These are phyloP conservation scores for Neonectria coccinea DNA, from an alignment of 2,329 filamentous ascomycete species.

Conservation along the genomic window DNA sequence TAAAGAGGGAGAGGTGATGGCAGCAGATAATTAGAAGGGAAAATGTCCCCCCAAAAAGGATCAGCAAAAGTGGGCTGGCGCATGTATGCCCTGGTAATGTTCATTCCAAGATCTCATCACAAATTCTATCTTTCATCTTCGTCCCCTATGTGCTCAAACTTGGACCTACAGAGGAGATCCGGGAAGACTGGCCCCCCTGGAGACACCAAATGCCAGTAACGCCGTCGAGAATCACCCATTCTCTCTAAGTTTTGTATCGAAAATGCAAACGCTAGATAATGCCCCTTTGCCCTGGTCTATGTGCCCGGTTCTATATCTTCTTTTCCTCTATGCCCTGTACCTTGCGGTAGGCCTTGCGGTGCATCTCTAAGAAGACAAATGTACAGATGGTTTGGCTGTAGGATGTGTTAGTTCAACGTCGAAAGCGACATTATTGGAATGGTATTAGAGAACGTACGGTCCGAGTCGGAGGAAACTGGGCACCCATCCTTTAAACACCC, in stretches of 20 bases:
- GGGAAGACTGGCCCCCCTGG: constrained; percentile 19
- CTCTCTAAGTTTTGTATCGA: constrained; percentile 23
- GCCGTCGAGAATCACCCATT: constrained; percentile 39
- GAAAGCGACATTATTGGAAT: background rate
- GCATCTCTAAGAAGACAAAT: constrained; percentile 87
- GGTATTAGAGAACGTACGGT: constrained; percentile 60
- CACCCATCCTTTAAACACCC: constrained; percentile 93
- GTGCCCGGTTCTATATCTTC: constrained; percentile 40
- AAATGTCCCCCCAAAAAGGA: constrained; percentile 15
- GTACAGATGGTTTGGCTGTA: constrained; percentile 83
- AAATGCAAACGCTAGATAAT: constrained; percentile 43
- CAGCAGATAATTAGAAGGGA: background rate
- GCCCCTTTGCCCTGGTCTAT: constrained; percentile 37
- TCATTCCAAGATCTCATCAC: constrained; percentile 1
- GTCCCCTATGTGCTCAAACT: constrained; percentile 16
- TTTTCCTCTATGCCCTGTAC: constrained; percentile 55
- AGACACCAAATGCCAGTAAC: constrained; percentile 34
- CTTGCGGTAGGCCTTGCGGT: constrained; percentile 80
- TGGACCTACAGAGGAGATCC: constrained; percentile 6
- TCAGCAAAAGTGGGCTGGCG: constrained; percentile 11
- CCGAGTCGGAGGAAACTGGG: constrained; percentile 77
- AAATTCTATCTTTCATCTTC: background rate
- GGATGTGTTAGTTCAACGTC: constrained; percentile 28
- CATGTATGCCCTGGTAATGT: constrained; percentile 18
- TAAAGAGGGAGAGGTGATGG: background rate